A percentile compares a stretch with the other conserved stretches of the same genome.
phyloP scores from a whole-genome alignment of 768 basidiomycete species.

The Tylopilus subfusipes region DNA sequence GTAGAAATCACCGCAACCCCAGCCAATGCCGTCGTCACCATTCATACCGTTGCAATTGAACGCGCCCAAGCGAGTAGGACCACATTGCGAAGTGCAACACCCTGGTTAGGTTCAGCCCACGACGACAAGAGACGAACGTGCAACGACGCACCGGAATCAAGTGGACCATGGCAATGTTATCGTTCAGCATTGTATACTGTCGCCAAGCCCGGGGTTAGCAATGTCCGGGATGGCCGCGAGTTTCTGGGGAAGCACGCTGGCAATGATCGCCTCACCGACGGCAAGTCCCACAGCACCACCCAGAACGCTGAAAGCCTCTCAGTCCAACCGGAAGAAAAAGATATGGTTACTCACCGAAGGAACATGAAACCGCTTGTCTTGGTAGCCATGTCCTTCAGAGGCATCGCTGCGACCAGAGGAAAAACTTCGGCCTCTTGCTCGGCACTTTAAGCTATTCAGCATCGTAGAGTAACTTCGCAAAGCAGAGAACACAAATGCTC shows the following conservation, averaged over 20 bases:
- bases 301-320: constrained; percentile 42
- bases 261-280: constrained; percentile 65
- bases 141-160: constrained; percentile 9
- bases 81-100: constrained; percentile 43
- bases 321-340: not conserved
- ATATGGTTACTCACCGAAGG: constrained; percentile 43
- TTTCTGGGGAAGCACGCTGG: constrained; percentile 44
- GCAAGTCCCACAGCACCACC: constrained; percentile 74
- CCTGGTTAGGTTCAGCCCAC: constrained; percentile 30
- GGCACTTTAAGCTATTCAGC: constrained; percentile 39
- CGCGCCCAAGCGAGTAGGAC: constrained; percentile 61
- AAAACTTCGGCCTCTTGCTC: constrained; percentile 59
- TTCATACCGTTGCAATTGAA: constrained; percentile 62
- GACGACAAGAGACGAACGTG: not conserved
- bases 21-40: constrained; percentile 57
- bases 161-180: constrained; percentile 43
- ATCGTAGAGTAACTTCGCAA: not conserved
- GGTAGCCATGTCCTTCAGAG: constrained; percentile 81
- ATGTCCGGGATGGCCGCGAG: constrained; percentile 34
- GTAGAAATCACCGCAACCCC: constrained; percentile 49
- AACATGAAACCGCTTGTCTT: constrained; percentile 68
- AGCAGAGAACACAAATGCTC: constrained; percentile 34
- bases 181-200: constrained; percentile 41
- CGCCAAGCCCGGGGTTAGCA: constrained; percentile 25
- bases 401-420: constrained; percentile 69